Percentiles rank a stretch among this genome's conserved stretches.
These are phyloP conservation scores for Xylaria sp. DNA, from an alignment of 495 filamentous ascomycete species.

Conservation along the genomic window DNA sequence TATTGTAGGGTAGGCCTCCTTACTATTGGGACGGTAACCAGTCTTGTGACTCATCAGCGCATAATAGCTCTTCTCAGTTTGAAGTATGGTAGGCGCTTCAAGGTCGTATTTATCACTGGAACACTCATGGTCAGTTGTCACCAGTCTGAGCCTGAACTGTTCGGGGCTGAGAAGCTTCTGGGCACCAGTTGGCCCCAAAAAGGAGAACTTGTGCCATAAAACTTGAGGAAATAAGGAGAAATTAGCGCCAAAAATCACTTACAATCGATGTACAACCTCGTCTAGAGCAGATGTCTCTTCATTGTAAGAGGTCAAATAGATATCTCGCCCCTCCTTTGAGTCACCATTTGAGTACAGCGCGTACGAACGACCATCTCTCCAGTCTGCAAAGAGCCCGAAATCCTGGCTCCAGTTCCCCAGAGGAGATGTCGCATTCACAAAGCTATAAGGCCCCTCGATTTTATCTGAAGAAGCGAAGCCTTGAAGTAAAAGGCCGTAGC, in stretches of 20 bases:
- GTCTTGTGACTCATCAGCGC: conserved; percentile 57
- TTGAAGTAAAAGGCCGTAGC: conserved; percentile 52
- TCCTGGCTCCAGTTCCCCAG: conserved; percentile 57
- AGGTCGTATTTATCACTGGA: conserved; percentile 56
- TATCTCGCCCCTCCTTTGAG: conserved; percentile 46
- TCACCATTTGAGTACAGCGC: conserved; percentile 56
- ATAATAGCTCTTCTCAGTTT: conserved; percentile 54
- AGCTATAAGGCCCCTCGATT: conserved; percentile 50
- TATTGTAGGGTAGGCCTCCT: conserved; percentile 8
- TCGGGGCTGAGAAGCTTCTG: too few species aligned
- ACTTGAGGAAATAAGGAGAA: too few species aligned
- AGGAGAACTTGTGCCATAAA: too few species aligned
- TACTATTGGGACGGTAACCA: conserved; percentile 55
- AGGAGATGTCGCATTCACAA: conserved; percentile 48
- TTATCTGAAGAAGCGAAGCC: conserved; percentile 48
- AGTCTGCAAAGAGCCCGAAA: conserved; percentile 55
- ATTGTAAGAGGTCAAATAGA: conserved; percentile 52
- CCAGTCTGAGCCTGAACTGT: too few species aligned
- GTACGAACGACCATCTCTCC: conserved; percentile 50
- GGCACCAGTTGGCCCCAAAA: too few species aligned
- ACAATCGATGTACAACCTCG: conserved; percentile 50
- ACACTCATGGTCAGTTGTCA: too few species aligned
- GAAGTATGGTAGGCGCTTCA: conserved; percentile 52
- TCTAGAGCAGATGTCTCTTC: conserved; percentile 44
- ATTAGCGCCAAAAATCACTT: too few species aligned